Evolutionary conservation across 257 asterid species (phyloP).

Genomic region (Cinchona pubescens): DNA sequence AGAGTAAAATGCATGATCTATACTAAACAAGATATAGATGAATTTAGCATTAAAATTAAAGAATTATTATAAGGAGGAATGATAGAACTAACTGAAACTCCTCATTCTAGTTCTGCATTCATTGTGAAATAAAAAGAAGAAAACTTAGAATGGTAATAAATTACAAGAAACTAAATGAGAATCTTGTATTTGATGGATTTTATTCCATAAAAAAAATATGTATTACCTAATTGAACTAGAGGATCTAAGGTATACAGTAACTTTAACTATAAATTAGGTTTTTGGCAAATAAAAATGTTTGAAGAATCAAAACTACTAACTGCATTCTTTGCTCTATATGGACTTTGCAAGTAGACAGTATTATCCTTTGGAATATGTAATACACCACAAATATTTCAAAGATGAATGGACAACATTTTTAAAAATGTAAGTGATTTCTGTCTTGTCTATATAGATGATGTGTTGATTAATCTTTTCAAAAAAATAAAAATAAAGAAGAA

Average conservation of each 20-base stretch:
- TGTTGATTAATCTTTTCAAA: too few relatives aligned
- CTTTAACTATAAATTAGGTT: neutral
- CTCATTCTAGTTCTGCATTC: neutral
- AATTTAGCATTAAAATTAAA: neutral
- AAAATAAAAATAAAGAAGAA: too few relatives aligned
- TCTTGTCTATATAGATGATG: slow-evolving; percentile 7
- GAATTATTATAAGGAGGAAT: neutral
- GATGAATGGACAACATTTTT: neutral
- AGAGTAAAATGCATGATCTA: neutral
- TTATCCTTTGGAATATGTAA: slow-evolving; percentile 7
- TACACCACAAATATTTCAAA: slow-evolving; percentile 7
- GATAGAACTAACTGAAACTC: neutral
- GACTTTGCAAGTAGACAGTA: slow-evolving; percentile 7
- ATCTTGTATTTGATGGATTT: neutral
- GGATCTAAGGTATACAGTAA: neutral
- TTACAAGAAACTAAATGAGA: neutral
- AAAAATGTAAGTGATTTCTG: neutral
- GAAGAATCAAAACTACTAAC: slow-evolving; percentile 13
- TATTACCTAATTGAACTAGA: neutral
- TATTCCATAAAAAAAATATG: neutral
- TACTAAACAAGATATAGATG: neutral
- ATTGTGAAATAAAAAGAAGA: neutral
- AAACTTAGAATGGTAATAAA: neutral
- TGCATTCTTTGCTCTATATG: slow-evolving; percentile 2
- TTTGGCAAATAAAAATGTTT: slow-evolving; percentile 1